Evolutionary conservation across 352 stramenopile genomes (phyloP), one percentile per base, ranked within the genome.

Genomic region (Peronospora farinosa): DNA sequence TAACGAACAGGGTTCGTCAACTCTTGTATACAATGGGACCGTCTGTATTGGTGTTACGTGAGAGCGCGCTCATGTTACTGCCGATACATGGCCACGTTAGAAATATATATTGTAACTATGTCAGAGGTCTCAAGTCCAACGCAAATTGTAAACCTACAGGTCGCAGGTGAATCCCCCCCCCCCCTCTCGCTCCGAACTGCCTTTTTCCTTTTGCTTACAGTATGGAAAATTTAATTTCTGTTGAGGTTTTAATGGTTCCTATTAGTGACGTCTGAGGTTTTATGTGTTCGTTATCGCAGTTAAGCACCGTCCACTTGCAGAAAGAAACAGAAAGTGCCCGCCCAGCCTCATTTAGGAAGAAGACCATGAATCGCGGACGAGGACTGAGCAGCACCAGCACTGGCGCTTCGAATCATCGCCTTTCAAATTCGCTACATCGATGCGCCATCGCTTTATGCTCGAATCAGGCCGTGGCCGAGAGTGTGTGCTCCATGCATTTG

Each of bases 381-480:
- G 32, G 32, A 53, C 41, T 51, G 15, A 44, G 28, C 27, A 51
- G 23, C 37, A 54, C 13, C 47, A 25, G 52, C 35, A 21, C n/a
- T 19, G 37, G 46, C 49, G 46, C 46, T 15, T 31, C 43, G 28
- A 61, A 55, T 51, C 47, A 47, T 12, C 60, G 62, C 32, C 36
- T 69, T 36, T 63, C 60, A 37, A 84, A 72, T 63, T 82, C 72
- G 25, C 72, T 90, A 17, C 79, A 90, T 50, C 78, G 80, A 25
- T 92, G 80, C 57, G 77, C 72, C 23, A 81, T 92, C 51, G 76
- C 72, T 32, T 60, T 92, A 13, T 92, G 80, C 68, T 82, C 80
- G 7, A 81, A 89, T 55, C 74, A 82, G 12, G 78, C 80, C 12
- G 74, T 88, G 31, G 76, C 80, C 8, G 69, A 89, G 45, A 76